Conservation (phyloP, 208 protist species). For the Leishmania tropica region DNA sequence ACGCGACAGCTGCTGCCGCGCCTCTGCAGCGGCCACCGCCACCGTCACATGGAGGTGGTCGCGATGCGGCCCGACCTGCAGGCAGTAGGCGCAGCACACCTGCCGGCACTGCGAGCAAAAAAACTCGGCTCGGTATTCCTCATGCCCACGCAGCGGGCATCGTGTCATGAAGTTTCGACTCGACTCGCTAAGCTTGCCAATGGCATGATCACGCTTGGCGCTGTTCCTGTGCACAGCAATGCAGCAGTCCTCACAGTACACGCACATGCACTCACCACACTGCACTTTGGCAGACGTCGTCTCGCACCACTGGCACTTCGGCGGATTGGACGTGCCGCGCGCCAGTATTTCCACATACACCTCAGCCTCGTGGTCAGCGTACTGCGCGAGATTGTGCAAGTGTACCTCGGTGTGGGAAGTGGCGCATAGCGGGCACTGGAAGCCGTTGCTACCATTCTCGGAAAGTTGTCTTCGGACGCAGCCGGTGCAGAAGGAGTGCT, state of each 20-base stretch:
- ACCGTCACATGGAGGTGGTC: slow-evolving; percentile 59
- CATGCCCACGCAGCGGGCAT: slow-evolving; percentile 60
- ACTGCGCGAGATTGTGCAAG: slow-evolving; percentile 34
- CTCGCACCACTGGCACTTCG: slow-evolving; percentile 85
- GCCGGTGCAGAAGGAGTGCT: slow-evolving; percentile 56
- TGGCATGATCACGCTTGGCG: slow-evolving; percentile 63
- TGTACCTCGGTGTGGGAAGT: slow-evolving; percentile 35
- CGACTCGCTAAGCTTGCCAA: slow-evolving; percentile 36
- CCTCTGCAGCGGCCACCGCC: slow-evolving; percentile 51
- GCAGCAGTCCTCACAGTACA: slow-evolving; percentile 74
- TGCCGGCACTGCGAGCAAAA: slow-evolving; percentile 73
- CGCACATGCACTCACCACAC: slow-evolving; percentile 72
- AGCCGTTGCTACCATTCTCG: slow-evolving; percentile 39
- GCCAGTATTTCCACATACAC: slow-evolving; percentile 51
- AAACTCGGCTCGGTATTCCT: slow-evolving; percentile 85
- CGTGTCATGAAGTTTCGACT: slow-evolving; percentile 44
- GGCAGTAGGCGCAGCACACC: slow-evolving; percentile 89
- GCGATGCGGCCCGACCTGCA: slow-evolving; percentile 75
- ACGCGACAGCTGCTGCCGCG: slow-evolving; percentile 57
- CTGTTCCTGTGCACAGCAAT: slow-evolving; percentile 76
- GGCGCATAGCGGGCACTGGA: slow-evolving; percentile 66
- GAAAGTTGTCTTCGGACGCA: slow-evolving; percentile 55
- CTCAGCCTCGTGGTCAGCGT: slow-evolving; percentile 43
- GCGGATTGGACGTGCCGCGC: slow-evolving; percentile 33
- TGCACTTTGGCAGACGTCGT: slow-evolving; percentile 43